Conservation (phyloP, 2,329 filamentous ascomycete species). For the Eutypa lata region DNA sequence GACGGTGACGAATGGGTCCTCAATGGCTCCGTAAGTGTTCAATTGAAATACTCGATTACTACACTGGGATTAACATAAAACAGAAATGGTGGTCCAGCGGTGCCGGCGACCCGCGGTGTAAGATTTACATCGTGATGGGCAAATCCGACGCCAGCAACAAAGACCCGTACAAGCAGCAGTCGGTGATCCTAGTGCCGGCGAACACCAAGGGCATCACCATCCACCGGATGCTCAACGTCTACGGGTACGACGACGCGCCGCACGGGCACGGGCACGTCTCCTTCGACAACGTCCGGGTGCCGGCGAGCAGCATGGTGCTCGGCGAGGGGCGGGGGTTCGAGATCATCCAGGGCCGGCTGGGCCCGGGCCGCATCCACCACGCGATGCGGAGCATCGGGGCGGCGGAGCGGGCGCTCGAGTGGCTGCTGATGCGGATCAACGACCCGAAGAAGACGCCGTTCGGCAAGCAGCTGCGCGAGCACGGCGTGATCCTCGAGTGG, state of each 20-base stretch:
- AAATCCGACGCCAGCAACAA: constrained; percentile 76
- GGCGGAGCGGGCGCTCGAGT: constrained; percentile 87
- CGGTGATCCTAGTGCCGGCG: constrained; percentile 83
- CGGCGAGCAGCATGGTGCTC: constrained; percentile 78
- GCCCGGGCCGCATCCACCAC: constrained; percentile 95
- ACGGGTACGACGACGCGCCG: constrained; percentile 96
- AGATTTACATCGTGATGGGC: constrained; percentile 95
- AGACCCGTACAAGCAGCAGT: constrained; percentile 85
- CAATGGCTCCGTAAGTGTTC: constrained; percentile 68
- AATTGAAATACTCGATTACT: background rate
- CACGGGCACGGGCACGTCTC: constrained; percentile 93
- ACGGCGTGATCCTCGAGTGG: constrained; percentile 94
- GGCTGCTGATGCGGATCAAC: constrained; percentile 92
- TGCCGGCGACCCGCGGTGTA: constrained; percentile 87
- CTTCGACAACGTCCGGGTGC: constrained; percentile 88
- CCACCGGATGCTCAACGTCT: constrained; percentile 88
- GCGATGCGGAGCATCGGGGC: constrained; percentile 94
- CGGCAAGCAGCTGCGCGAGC: constrained; percentile 79
- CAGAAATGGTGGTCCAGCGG: constrained; percentile 99
- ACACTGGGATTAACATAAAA: constrained; percentile 7
- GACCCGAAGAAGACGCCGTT: constrained; percentile 89
- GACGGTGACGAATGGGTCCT: constrained; percentile 89
- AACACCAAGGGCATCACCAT: constrained; percentile 83
- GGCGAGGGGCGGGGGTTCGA: constrained; percentile 95
- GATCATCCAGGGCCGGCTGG: constrained; percentile 95